A percentile compares a stretch with the other conserved stretches of the same genome.
These are phyloP conservation scores for Hemileccinum rubropunctum DNA, from an alignment of 768 basidiomycete species.

Conservation along the genomic window DNA sequence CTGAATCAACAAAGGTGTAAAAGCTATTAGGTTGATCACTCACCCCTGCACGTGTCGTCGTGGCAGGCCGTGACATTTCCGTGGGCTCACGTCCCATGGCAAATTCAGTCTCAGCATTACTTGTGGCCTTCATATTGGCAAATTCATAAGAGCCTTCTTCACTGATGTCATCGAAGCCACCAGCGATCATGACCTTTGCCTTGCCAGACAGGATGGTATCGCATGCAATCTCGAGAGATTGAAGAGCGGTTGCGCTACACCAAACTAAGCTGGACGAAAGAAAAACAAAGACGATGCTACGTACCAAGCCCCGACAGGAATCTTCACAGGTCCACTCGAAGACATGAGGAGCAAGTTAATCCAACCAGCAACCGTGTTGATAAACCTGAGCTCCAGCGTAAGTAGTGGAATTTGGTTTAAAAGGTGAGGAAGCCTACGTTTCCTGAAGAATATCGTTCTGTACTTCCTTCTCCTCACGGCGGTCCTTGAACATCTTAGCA, in stretches of 20 bases:
- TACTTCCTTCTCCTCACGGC: conserved; percentile 95
- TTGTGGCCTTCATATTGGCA: conserved; percentile 99
- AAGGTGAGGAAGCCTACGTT: conserved; percentile 57
- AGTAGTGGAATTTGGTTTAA: conserved; percentile 2
- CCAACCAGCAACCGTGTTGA: conserved; percentile 99
- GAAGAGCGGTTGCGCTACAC: conserved; percentile 87
- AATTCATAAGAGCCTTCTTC: conserved; percentile 99
- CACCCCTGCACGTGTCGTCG: conserved; percentile 92
- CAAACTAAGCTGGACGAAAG: conserved; percentile 3
- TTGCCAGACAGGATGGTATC: conserved; percentile 94
- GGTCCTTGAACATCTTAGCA: conserved; percentile 98
- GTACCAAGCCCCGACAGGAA: conserved; percentile 97
- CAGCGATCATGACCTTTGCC: conserved; percentile 98
- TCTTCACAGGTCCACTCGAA: conserved; percentile 97
- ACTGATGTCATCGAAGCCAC: conserved; percentile 96
- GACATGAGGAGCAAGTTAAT: conserved; percentile 92
- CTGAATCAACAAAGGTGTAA: conserved; percentile 1
- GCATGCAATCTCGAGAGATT: conserved; percentile 97
- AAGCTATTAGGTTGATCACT: conserved; percentile 25
- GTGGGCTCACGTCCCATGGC: conserved; percentile 99
- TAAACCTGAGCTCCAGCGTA: conserved; percentile 60
- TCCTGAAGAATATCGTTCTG: conserved; percentile 99
- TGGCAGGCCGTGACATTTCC: conserved; percentile 98
- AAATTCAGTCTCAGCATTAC: conserved; percentile 94
- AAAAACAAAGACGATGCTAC: conserved; percentile 19